Percentiles rank a stretch among this genome's conserved stretches.
phyloP scores from a whole-genome alignment of 1,284 basidiomycete species.

The Xerocomus minutiporus region DNA sequence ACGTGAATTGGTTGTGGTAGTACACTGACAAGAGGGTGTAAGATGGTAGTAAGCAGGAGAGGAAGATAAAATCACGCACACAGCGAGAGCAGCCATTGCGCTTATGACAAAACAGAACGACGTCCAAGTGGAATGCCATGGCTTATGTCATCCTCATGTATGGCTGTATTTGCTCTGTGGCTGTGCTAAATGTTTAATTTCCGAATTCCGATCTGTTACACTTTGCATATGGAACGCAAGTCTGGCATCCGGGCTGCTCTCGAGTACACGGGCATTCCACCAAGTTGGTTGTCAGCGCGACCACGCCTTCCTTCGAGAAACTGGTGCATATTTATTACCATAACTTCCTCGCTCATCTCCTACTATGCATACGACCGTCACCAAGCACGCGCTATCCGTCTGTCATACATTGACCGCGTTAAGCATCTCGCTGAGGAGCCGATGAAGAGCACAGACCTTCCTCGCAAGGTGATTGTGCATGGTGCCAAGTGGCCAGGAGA shows the following conservation, averaged over 20 bases:
- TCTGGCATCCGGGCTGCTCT: slow-evolving; percentile 54
- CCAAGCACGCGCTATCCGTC: slow-evolving; percentile 72
- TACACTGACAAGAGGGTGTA: slow-evolving; percentile 36
- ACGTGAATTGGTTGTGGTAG: slow-evolving; percentile 66
- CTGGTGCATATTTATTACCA: slow-evolving; percentile 86
- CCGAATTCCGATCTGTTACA: slow-evolving; percentile 23
- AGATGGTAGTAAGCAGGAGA: neutral
- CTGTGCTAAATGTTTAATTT: slow-evolving; percentile 18
- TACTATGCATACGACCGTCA: slow-evolving; percentile 83
- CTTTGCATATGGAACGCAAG: slow-evolving; percentile 14
- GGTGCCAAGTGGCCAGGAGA: slow-evolving; percentile 92
- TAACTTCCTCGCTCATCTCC: slow-evolving; percentile 67
- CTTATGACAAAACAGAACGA: slow-evolving; percentile 8
- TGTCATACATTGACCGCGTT: slow-evolving; percentile 79
- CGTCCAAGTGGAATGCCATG: slow-evolving; percentile 3
- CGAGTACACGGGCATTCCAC: slow-evolving; percentile 64
- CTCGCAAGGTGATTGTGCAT: slow-evolving; percentile 84
- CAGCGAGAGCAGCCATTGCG: slow-evolving; percentile 56
- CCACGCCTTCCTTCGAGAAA: slow-evolving; percentile 86
- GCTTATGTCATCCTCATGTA: slow-evolving; percentile 20
- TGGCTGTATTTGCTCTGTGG: slow-evolving; percentile 25
- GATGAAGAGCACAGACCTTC: slow-evolving; percentile 61
- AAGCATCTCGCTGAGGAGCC: slow-evolving; percentile 69
- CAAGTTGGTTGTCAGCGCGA: slow-evolving; percentile 68
- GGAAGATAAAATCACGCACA: slow-evolving; percentile 40